Evolutionary conservation across 257 asterid genomes (phyloP).

Genomic region (Linderniella brevidens): DNA sequence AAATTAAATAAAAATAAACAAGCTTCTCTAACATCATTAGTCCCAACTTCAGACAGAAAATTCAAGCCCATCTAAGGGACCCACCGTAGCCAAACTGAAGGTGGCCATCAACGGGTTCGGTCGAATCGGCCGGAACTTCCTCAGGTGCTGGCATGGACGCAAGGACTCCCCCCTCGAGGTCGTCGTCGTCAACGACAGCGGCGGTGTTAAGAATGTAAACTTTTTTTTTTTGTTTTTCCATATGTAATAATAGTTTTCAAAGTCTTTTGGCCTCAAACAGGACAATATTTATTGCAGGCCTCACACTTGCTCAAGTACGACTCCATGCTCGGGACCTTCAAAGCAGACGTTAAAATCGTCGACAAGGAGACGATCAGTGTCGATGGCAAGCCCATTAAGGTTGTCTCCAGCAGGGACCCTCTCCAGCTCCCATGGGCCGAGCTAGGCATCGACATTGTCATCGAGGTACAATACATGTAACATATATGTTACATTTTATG

Average conservation of each 20-base stretch:
- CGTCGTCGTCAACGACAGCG: constrained; percentile 75
- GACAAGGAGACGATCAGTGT: constrained; percentile 76
- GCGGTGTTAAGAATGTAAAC: constrained; percentile 72
- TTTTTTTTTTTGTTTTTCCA: too few species aligned
- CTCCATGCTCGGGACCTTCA: constrained; percentile 86
- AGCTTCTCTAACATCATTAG: too few species aligned
- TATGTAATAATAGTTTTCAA: too few species aligned
- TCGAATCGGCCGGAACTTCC: constrained; percentile 89
- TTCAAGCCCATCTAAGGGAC: constrained; percentile 47
- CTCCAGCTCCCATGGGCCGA: constrained; percentile 94
- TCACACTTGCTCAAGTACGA: constrained; percentile 86
- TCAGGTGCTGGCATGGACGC: constrained; percentile 93
- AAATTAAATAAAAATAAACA: too few species aligned
- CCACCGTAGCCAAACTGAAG: constrained; percentile 71
- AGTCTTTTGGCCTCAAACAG: too few species aligned
- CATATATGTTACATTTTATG: background rate
- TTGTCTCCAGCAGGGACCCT: constrained; percentile 79
- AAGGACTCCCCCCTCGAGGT: constrained; percentile 89
- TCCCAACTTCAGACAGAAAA: constrained; percentile 26
- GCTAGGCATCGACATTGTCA: constrained; percentile 79
- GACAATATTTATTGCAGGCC: constrained; percentile 28
- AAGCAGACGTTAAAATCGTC: constrained; percentile 68
- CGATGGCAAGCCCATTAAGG: constrained; percentile 71
- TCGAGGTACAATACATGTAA: constrained; percentile 37
- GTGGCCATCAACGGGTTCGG: constrained; percentile 92